Percentiles rank a stretch among this genome's conserved stretches.
phyloP scores from a whole-genome alignment of 768 basidiomycete genomes.

The Amanita muscaria region DNA sequence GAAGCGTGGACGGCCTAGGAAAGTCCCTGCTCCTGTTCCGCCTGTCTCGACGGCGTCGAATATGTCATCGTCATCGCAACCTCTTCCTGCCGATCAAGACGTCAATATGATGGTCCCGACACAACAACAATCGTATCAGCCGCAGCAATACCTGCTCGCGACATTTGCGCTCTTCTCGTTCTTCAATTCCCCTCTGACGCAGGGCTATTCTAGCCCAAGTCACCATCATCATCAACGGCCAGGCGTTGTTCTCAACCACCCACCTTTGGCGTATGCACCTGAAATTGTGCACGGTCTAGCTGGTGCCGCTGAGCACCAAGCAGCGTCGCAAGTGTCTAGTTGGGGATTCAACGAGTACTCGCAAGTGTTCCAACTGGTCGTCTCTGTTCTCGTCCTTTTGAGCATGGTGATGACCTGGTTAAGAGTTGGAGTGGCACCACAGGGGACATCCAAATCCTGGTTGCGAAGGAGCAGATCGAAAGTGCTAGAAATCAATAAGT shows the following conservation, averaged over 20 bases:
- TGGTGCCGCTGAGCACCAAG: conserved; percentile 19
- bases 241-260: conserved; percentile 44
- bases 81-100: conserved; percentile 14
- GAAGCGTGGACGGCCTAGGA: conserved; percentile 78
- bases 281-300: conserved; percentile 19
- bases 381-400: conserved; percentile 54
- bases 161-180: conserved; percentile 81
- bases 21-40: conserved; percentile 43
- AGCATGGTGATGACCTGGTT: conserved; percentile 37
- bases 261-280: conserved; percentile 25
- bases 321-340: conserved; percentile 15
- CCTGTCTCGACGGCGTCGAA: conserved; percentile 25
- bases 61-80: conserved; percentile 11
- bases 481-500: neutral
- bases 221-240: conserved; percentile 39
- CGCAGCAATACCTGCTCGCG: conserved; percentile 68
- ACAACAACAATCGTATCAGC: conserved; percentile 16
- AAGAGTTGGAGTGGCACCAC: conserved; percentile 16
- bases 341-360: conserved; percentile 46
- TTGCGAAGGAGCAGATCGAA: conserved; percentile 11
- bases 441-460: neutral
- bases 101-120: conserved; percentile 8
- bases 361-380: conserved; percentile 58
- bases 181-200: conserved; percentile 66
- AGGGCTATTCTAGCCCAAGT: conserved; percentile 24